Conservation (phyloP, 768 basidiomycete species). For the Mycena vitilis region DNA sequence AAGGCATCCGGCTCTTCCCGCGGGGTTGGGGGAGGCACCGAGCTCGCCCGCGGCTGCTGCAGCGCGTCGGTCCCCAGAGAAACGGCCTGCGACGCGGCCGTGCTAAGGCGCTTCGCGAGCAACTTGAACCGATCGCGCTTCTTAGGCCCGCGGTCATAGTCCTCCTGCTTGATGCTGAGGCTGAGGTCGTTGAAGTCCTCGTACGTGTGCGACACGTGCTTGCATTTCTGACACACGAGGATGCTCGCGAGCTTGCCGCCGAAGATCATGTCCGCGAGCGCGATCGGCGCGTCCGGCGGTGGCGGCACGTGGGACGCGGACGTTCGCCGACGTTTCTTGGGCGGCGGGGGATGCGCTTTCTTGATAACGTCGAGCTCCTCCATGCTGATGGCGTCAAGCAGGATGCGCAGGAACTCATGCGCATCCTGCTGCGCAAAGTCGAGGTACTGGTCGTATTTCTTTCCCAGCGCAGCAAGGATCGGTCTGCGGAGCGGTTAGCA, state of each 20-base stretch:
- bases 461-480: constrained; percentile 74
- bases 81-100: constrained; percentile 39
- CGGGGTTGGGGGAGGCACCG: constrained; percentile 61
- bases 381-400: constrained; percentile 94
- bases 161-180: constrained; percentile 86
- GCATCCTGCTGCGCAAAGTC: constrained; percentile 97
- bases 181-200: constrained; percentile 97
- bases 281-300: constrained; percentile 62
- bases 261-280: constrained; percentile 92
- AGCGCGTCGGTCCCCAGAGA: constrained; percentile 33
- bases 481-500: constrained; percentile 52
- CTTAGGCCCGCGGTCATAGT: constrained; percentile 70
- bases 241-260: constrained; percentile 90
- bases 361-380: constrained; percentile 95
- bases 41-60: constrained; percentile 64
- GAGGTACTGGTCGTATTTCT: constrained; percentile 93
- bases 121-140: constrained; percentile 84
- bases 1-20: constrained; percentile 39
- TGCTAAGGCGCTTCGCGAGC: constrained; percentile 73
- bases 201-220: constrained; percentile 90
- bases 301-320: constrained; percentile 36
- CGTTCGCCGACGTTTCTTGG: constrained; percentile 54
- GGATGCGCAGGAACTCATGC: constrained; percentile 90
- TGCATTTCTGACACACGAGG: constrained; percentile 94
- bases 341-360: constrained; percentile 65